Conservation (phyloP, 345 rosid genomes). For the Pistacia atlantica region DNA sequence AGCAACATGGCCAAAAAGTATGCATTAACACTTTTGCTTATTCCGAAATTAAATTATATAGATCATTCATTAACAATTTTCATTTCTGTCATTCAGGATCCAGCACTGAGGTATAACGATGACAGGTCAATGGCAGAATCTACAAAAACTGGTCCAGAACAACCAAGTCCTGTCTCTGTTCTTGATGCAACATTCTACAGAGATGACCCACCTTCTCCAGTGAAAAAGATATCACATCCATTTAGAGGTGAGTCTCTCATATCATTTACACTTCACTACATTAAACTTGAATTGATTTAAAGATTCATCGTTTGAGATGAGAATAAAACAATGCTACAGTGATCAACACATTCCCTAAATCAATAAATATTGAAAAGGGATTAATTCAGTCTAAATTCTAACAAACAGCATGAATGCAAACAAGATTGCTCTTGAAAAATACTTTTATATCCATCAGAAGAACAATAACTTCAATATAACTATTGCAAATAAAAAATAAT, state of each 20-base stretch:
- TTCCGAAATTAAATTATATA: slow-evolving; percentile 8
- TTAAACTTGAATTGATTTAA: slow-evolving; percentile 6
- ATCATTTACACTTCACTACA: slow-evolving; percentile 6
- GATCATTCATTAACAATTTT: slow-evolving; percentile 21
- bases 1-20: slow-evolving; percentile 49
- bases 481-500: slow-evolving; percentile 1
- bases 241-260: slow-evolving; percentile 58
- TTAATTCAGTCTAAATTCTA: neutral
- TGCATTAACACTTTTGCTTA: slow-evolving; percentile 27
- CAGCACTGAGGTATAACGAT: slow-evolving; percentile 36
- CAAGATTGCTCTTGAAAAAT: neutral
- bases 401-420: neutral
- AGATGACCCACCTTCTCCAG: slow-evolving; percentile 86
- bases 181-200: slow-evolving; percentile 76
- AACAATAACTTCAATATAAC: neutral
- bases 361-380: neutral
- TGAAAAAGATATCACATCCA: slow-evolving; percentile 63
- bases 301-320: neutral
- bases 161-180: slow-evolving; percentile 93
- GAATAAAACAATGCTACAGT: neutral
- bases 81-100: slow-evolving; percentile 51
- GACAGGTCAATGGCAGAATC: slow-evolving; percentile 37
- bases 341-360: neutral
- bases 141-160: slow-evolving; percentile 53
- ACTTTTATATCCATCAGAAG: neutral